Base-by-base conservation (phyloP, 176 grass and related monocot genomes). In the Oryza brachyantha region DNA sequence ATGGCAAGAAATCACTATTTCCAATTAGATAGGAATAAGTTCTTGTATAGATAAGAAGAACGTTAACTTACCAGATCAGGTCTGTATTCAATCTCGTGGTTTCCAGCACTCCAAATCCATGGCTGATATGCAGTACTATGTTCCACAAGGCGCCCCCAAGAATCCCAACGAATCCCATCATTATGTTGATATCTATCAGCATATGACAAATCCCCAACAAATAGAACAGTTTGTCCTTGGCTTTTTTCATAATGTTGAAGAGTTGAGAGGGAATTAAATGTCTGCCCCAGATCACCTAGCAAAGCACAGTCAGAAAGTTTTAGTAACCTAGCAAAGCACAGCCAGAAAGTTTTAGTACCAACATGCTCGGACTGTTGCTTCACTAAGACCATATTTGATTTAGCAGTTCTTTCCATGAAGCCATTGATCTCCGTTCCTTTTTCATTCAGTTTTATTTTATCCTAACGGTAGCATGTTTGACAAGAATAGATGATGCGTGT, bases 21-120 rank as follows among this genome's bases (percentile, higher is more conserved):
- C 3, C 7, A 11, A 38, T 60, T 60, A 8, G 13, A 74, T n/a
- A 42, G 39, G 41, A 39, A 11, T 43, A 43, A 28, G 13, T 27
- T 8, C 24, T 5, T 45, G 5, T 70, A 34, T 31, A 72, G 28
- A 50, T 16, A 24, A 81, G 26, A 55, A 57, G 25, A 24, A 34
- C 74, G 24, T 79, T 29, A 60, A 83, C 42, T 66, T 94, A 98
- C 95, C 89, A 98, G 76, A 77, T 98, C 95, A 82, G 95, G 92
- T 60, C 87, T 87, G 80, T 90, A 98, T 70, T 94, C 95, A 88
- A 98, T 94, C 84, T 98, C 95, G 77, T 98, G 95, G 84, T 98
- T 98, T 54, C 95, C 95, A 94, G 85, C 13, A 57, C 52, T 84
- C 82, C 89, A 94, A 59, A 98, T 94, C 95, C 95, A 98, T 82